A percentile compares a stretch with the other conserved stretches of the same genome.
Evolutionary conservation across 164 flowering plant genomes (phyloP).

Genomic region (Dillenia turbinata): DNA sequence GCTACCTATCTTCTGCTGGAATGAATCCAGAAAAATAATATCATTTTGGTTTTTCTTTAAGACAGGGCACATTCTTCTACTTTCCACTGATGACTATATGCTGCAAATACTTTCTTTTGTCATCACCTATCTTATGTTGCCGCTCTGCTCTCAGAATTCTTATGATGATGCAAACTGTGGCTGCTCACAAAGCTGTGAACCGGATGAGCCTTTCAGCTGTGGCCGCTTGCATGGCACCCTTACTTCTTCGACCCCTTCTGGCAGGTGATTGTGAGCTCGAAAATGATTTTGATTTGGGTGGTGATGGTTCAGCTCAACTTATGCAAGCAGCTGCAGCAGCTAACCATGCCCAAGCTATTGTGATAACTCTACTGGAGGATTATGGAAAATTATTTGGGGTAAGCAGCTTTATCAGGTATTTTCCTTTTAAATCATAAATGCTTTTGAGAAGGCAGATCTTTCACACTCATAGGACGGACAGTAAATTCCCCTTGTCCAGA

Average conservation of each 20-base stretch:
- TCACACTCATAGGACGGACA: no score
- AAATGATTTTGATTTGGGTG: conserved; percentile 70
- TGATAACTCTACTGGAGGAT: conserved; percentile 79
- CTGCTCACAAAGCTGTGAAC: conserved; percentile 70
- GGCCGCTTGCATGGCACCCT: conserved; percentile 99
- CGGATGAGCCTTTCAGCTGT: conserved; percentile 94
- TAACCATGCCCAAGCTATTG: conserved; percentile 97
- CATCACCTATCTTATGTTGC: neutral
- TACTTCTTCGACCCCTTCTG: conserved; percentile 94
- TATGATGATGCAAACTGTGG: conserved; percentile 89
- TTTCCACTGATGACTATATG: neutral
- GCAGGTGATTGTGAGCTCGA: conserved; percentile 92
- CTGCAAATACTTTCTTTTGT: conserved; percentile 7
- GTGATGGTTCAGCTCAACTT: conserved; percentile 91
- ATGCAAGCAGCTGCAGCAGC: conserved; percentile 99
- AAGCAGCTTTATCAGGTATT: conserved; percentile 19
- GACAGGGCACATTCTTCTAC: neutral
- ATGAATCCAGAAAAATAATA: no score
- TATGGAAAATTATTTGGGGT: conserved; percentile 84
- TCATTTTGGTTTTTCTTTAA: neutral
- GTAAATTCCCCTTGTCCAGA: no score
- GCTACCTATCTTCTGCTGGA: no score
- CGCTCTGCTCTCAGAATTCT: conserved; percentile 54
- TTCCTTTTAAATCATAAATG: neutral
- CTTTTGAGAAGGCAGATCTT: no score